Percentiles rank a stretch among this genome's conserved stretches.
These are phyloP conservation scores for Paramyrothecium sp. DNA, from an alignment of 2,329 filamentous ascomycete genomes.

Conservation along the genomic window DNA sequence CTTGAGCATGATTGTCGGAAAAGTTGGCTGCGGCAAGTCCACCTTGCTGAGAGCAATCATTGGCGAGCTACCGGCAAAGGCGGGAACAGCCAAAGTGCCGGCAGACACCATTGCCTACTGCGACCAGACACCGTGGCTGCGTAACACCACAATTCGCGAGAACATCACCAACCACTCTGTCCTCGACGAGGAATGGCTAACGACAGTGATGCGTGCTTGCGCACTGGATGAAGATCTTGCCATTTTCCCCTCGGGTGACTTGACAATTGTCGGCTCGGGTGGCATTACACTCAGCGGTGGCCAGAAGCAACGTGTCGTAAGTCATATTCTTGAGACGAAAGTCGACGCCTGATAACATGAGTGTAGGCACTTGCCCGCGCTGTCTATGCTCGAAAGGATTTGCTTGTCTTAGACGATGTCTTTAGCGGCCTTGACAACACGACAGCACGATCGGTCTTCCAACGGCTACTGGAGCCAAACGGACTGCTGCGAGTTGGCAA, in stretches of 20 bases:
- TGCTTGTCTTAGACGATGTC: slow-evolving; percentile 45
- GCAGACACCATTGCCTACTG: slow-evolving; percentile 35
- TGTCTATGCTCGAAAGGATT: slow-evolving; percentile 35
- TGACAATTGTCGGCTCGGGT: slow-evolving; percentile 36
- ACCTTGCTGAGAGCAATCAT: slow-evolving; percentile 35
- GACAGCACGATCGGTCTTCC: slow-evolving; percentile 41
- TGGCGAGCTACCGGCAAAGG: slow-evolving; percentile 27
- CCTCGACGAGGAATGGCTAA: slow-evolving; percentile 25
- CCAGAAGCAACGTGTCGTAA: slow-evolving; percentile 39
- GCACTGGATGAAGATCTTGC: slow-evolving; percentile 31
- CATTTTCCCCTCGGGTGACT: slow-evolving; percentile 26
- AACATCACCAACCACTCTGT: slow-evolving; percentile 33
- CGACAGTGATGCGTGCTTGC: slow-evolving; percentile 28
- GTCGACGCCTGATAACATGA: background rate
- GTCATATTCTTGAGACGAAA: slow-evolving; percentile 6
- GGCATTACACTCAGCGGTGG: slow-evolving; percentile 43
- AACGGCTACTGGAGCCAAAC: slow-evolving; percentile 33
- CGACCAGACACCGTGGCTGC: slow-evolving; percentile 42
- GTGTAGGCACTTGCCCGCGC: slow-evolving; percentile 42
- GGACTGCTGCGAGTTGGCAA: slow-evolving; percentile 38
- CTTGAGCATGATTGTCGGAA: slow-evolving; percentile 36
- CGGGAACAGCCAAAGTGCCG: slow-evolving; percentile 22
- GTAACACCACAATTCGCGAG: slow-evolving; percentile 35
- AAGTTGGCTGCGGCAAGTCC: slow-evolving; percentile 43
- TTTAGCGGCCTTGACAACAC: slow-evolving; percentile 43